Evolutionary conservation across 2,329 filamentous ascomycete species (phyloP).

Genomic region (Alternaria novae-zelandiae): DNA sequence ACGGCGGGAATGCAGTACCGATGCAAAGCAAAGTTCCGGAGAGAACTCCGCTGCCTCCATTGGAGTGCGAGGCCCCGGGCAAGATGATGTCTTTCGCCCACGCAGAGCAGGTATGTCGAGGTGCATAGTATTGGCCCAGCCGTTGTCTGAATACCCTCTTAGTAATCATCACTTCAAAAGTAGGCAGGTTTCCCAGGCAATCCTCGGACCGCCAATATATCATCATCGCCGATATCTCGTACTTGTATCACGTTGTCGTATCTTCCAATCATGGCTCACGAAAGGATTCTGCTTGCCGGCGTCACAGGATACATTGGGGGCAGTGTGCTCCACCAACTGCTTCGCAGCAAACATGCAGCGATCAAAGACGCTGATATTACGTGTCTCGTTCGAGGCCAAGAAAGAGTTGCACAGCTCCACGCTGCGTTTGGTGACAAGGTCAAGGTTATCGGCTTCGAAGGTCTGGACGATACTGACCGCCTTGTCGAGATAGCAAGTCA

Average conservation of each 20-base stretch:
- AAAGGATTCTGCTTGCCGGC: background rate
- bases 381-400: slow-evolving; percentile 1
- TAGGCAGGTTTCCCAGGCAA: background rate
- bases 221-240: background rate
- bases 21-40: background rate
- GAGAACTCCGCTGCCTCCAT: background rate
- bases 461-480: background rate
- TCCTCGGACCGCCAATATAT: background rate
- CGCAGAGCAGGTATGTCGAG: background rate
- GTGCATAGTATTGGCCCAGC: background rate
- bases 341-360: background rate
- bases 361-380: background rate
- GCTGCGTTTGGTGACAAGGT: background rate
- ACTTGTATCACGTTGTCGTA: background rate
- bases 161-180: background rate
- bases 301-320: slow-evolving; percentile 1
- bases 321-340: background rate
- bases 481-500: slow-evolving; percentile 4
- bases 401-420: background rate
- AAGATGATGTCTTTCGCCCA: background rate
- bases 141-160: background rate
- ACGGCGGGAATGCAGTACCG: background rate
- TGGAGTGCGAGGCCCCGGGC: background rate
- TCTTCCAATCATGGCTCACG: background rate
- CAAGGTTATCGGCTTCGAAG: background rate